Evolutionary conservation across 2,329 filamentous ascomycete species (phyloP).

Genomic region (Claviceps paspali): DNA sequence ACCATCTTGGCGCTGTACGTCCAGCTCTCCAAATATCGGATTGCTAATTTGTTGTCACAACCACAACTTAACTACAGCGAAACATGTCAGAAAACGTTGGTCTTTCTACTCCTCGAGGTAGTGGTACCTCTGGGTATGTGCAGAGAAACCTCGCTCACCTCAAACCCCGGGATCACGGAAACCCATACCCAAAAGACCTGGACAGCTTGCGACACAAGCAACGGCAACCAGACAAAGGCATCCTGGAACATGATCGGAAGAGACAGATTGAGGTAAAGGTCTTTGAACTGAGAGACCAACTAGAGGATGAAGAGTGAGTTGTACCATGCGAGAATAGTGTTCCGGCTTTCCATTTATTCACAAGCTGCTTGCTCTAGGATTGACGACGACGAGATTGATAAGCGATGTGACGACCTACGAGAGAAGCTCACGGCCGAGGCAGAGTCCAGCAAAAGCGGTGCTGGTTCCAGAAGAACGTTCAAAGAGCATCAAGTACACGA

Average conservation of each 20-base stretch:
- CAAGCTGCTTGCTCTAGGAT: slow-evolving; percentile 30
- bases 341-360: slow-evolving; percentile 4
- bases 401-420: slow-evolving; percentile 28
- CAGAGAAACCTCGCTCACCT: slow-evolving; percentile 89
- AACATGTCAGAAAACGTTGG: slow-evolving; percentile 94
- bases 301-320: slow-evolving; percentile 73
- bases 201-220: slow-evolving; percentile 58
- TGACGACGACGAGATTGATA: slow-evolving; percentile 84
- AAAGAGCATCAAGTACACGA: slow-evolving; percentile 95
- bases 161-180: slow-evolving; percentile 62
- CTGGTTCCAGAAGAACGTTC: slow-evolving; percentile 36
- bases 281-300: slow-evolving; percentile 71
- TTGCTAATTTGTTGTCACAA: not conserved
- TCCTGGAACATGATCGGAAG: slow-evolving; percentile 86
- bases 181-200: slow-evolving; percentile 61
- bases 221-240: slow-evolving; percentile 78
- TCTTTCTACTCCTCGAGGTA: slow-evolving; percentile 83
- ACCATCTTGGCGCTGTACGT: not conserved
- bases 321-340: not conserved
- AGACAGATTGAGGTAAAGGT: slow-evolving; percentile 87
- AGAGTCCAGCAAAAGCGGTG: slow-evolving; percentile 17
- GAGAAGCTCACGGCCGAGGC: slow-evolving; percentile 25
- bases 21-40: not conserved
- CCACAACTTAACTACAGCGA: not conserved
- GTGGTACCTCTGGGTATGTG: slow-evolving; percentile 92